phyloP scores from a whole-genome alignment of 768 basidiomycete species.

The Lactifluus echinatus region DNA sequence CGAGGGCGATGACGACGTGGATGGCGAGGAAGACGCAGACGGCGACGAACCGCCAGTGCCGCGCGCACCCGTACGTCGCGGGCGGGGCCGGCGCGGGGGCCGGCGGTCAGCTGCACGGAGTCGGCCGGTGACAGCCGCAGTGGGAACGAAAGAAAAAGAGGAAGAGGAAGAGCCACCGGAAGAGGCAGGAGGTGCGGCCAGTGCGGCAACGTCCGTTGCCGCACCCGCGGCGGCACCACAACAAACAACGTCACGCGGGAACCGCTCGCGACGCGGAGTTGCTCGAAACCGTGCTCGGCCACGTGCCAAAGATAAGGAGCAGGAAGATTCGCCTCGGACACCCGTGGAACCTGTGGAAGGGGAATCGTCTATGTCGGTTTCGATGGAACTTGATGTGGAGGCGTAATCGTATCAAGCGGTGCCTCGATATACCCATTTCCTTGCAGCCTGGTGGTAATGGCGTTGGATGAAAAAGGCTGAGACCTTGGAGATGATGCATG shows the following conservation, averaged over 20 bases:
- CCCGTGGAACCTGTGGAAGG: not conserved
- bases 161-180: constrained; percentile 28
- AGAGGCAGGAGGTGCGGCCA: constrained; percentile 29
- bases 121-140: constrained; percentile 7
- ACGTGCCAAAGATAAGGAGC: constrained; percentile 12
- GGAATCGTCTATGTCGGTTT: constrained; percentile 26
- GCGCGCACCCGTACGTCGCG: constrained; percentile 26
- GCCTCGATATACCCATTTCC: not conserved
- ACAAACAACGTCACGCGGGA: not conserved
- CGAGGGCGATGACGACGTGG: constrained; percentile 48
- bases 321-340: constrained; percentile 11
- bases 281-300: not conserved
- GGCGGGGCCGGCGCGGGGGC: constrained; percentile 21
- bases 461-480: not conserved
- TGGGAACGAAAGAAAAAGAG: constrained; percentile 25
- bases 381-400: constrained; percentile 32
- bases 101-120: not conserved
- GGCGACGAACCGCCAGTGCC: constrained; percentile 25
- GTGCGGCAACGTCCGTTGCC: not conserved
- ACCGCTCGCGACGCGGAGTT: constrained; percentile 5
- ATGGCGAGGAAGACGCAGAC: constrained; percentile 40
- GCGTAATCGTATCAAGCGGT: constrained; percentile 10
- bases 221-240: not conserved
- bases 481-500: not conserved
- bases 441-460: not conserved